Evolutionary conservation across 2,329 filamentous ascomycete species (phyloP).

Genomic region (Ascocoryne sarcoides): DNA sequence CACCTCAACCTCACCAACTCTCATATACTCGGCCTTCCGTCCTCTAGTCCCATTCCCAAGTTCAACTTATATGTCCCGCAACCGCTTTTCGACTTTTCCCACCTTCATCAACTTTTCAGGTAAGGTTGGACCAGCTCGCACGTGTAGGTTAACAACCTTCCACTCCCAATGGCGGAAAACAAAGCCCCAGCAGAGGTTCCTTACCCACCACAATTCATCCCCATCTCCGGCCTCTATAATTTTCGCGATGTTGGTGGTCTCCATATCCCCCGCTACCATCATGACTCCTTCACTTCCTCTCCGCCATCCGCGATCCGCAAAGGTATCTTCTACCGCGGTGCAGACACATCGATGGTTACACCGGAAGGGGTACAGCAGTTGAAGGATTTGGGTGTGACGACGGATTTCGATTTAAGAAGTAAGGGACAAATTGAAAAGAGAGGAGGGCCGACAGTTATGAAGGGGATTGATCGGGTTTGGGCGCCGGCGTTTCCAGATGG

Average conservation of each 20-base stretch:
- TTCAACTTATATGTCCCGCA: too few species aligned
- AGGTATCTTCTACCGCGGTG: conserved; percentile 55
- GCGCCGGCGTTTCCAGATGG: conserved; percentile 54
- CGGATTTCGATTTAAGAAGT: conserved; percentile 61
- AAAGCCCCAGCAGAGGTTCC: too few species aligned
- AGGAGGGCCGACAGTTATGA: conserved; percentile 35
- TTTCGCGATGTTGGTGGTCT: conserved; percentile 59
- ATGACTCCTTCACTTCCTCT: conserved; percentile 2
- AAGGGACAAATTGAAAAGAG: conserved; percentile 46
- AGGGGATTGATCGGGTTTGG: conserved; percentile 46
- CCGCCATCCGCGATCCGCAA: conserved; percentile 34
- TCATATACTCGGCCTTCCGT: too few species aligned
- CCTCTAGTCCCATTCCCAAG: too few species aligned
- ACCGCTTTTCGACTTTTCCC: too few species aligned
- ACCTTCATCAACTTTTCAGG: too few species aligned
- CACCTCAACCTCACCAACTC: too few species aligned
- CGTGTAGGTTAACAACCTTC: too few species aligned
- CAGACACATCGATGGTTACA: conserved; percentile 53
- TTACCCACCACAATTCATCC: conserved; percentile 35
- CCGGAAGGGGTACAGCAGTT: conserved; percentile 43
- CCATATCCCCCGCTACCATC: conserved; percentile 26
- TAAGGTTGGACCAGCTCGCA: too few species aligned
- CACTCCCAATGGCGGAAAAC: too few species aligned
- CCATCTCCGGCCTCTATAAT: conserved; percentile 50
- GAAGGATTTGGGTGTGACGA: conserved; percentile 44